Percentiles rank a stretch among this genome's conserved stretches.
phyloP scores from a whole-genome alignment of 805 yeast species.

The Millerago galiae region DNA sequence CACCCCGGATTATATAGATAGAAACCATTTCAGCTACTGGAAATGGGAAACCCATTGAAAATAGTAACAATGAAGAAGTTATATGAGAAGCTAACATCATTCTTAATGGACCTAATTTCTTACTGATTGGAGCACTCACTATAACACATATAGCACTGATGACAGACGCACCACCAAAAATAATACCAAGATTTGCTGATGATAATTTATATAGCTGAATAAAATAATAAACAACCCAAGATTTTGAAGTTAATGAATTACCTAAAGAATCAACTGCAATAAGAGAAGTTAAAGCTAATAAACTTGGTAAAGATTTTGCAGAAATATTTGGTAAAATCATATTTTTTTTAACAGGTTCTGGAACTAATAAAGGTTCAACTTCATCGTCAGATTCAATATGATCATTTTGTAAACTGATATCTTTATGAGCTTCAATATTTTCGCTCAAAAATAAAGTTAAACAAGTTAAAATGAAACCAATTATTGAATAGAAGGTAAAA shows the following conservation, averaged over 20 bases:
- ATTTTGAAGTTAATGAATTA: conserved; percentile 35
- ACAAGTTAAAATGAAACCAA: neutral
- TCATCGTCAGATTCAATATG: neutral
- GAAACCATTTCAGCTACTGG: conserved; percentile 23
- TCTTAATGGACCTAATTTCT: conserved; percentile 36
- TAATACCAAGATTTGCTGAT: conserved; percentile 12
- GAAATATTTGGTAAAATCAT: neutral
- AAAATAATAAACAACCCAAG: conserved; percentile 42
- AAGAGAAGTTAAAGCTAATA: conserved; percentile 31
- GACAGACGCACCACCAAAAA: conserved; percentile 4
- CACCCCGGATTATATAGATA: conserved; percentile 27
- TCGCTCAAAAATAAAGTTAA: conserved; percentile 7
- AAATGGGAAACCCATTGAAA: conserved; percentile 26
- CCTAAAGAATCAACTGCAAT: conserved; percentile 39
- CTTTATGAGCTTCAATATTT: conserved; percentile 12
- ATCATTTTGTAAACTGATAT: conserved; percentile 3
- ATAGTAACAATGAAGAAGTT: conserved; percentile 35
- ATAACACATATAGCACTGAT: conserved; percentile 34
- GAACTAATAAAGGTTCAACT: neutral
- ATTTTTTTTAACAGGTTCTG: neutral
- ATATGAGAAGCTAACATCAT: conserved; percentile 41
- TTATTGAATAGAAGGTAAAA: conserved; percentile 9
- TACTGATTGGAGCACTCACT: conserved; percentile 37
- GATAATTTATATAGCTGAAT: conserved; percentile 30
- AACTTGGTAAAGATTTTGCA: conserved; percentile 18